These are phyloP conservation scores for Trichomonas tenax DNA, from an alignment of 208 protist species.

Conservation along the genomic window DNA sequence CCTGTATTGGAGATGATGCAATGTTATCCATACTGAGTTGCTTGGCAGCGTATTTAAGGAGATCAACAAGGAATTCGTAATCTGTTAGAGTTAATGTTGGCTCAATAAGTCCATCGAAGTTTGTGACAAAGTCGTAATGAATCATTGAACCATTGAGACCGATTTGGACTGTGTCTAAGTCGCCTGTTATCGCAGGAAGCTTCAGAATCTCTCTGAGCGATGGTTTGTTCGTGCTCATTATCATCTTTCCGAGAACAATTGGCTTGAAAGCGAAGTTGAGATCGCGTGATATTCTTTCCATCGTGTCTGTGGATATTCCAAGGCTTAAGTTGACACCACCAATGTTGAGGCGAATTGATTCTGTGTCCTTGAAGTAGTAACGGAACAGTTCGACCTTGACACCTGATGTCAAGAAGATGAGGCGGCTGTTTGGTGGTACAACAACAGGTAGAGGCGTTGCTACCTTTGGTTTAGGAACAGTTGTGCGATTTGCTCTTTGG, in stretches of 20 bases:
- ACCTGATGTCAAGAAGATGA: not conserved
- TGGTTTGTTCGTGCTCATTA: not conserved
- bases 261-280: not conserved
- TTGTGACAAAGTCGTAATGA: not conserved
- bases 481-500: not conserved
- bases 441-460: no score
- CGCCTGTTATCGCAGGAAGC: not conserved
- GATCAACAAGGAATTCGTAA: not conserved
- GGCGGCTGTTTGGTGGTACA: not conserved
- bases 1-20: not conserved
- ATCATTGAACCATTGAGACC: not conserved
- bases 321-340: not conserved
- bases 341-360: not conserved
- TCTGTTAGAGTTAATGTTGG: not conserved
- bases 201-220: not conserved
- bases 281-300: not conserved
- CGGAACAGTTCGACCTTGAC: not conserved
- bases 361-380: not conserved
- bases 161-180: not conserved
- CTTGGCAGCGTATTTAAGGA: not conserved
- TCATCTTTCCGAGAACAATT: not conserved
- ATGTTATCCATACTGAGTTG: not conserved
- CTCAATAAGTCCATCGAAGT: not conserved
- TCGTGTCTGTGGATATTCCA: not conserved
- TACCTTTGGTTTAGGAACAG: not conserved